Evolutionary conservation across 2,329 filamentous ascomycete genomes (phyloP), one percentile per base, ranked within the genome.

Genomic region (Fusarium torreyae): DNA sequence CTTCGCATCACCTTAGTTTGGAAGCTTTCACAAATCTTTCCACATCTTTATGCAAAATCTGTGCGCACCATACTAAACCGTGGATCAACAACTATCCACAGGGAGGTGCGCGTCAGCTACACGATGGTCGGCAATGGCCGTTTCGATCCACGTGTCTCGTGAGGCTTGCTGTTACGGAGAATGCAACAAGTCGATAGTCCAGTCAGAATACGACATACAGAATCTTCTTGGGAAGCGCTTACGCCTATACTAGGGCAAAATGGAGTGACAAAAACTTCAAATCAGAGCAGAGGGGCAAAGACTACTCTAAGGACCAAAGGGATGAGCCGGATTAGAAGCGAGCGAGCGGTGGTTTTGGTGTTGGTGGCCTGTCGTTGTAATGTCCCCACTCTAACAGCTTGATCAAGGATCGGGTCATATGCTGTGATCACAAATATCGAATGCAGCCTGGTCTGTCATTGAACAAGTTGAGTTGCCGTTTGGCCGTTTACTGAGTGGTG

Each of bases 121-220:
- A 53, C 26, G 46, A 28, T n/a, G 10, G 28, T 43, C 48, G 42
- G 34, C 34, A 38, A 54, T 46, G 38, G 33, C 63, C 43, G 45
- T 56, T 49, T 57, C 26, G 57, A 51, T 65, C 67, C 67, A 70
- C 68, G 58, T 70, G 68, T 70, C 43, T 57, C 24, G 26, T 24
- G 34, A 54, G 34, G 43, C 53, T 63, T 46, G 33, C 24, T 28
- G 26, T 43, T 42, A 64, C 52, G 40, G 54, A 57, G 53, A 44
- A 54, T 51, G 34, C 50, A 53, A 39, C 49, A 51, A 36, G 26
- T 51, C 43, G 42, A 67, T 51, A 46, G 43, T 49, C 42, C 43
- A 59, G 40, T 45, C 31, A 40, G 48, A 39, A 63, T 52, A 63
- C 43, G 33, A 42, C 51, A 31, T 44, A 45, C 20, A 67, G 33